Base-by-base conservation (phyloP, 176 grass and related monocot genomes). In the Cymbopogon citratus region DNA sequence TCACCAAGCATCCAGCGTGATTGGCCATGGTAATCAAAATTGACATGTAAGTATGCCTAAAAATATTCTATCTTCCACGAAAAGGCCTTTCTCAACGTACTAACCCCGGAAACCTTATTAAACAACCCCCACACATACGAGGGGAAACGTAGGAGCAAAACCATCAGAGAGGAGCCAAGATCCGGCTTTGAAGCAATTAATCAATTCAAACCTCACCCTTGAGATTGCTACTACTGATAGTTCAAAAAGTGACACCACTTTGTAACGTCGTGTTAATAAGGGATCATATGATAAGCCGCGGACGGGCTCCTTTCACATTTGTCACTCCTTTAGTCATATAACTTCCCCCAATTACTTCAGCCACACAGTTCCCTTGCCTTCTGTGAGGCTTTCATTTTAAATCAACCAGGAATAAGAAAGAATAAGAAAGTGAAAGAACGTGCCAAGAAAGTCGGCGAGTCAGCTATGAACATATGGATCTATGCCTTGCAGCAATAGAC, bases 401-500 rank as follows among this genome's bases (percentile, higher is more conserved):
- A 34, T 69, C 66, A 61, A 69, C 44, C 64, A 69, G 33, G 24
- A 78, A 45, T 9, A 13, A 19, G 69, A 78, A 90, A 46, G 24
- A 78, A 45, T 9, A 13, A 19, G 69, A 78, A 90, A 46, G 44
- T 7, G 29, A 66, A 62, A 76, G 45, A 82, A 79, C 14, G 3
- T 67, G 46, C 73, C 82, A 83, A 83, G 67, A 69, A 78, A 67
- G 38, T 75, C 18, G 12, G 44, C 24, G n/a, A 83, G 84, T 86
- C 79, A 86, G 74, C 88, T 83, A 90, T 83, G 79, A 40, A 90
- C 84, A 86, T 86, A 78, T 41, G 79, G 74, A 74, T 80, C 88
- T 79, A 49, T 36, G 41, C 72, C 45, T 79, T 78, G 60, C 67
- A 90, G 79, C 28, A 82, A 78, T 66, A 31, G 66, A 78, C 56